phyloP scores from a whole-genome alignment of 2,329 filamentous ascomycete genomes.

The Chrysoporthe deuterocubensis region DNA sequence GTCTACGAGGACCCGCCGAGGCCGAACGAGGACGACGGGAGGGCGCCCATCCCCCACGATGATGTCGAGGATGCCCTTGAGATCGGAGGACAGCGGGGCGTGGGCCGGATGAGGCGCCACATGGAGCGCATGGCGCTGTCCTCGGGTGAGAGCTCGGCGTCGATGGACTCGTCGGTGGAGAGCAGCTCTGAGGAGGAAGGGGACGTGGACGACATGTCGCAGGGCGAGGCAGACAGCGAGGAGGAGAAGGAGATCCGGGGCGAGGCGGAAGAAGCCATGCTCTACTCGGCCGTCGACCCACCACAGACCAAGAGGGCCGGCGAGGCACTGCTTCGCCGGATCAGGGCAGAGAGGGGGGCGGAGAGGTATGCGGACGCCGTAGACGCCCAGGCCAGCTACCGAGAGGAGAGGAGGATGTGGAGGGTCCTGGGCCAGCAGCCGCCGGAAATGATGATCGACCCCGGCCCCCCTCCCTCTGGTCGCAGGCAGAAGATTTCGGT shows the following conservation, averaged over 20 bases:
- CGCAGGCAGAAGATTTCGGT: constrained; percentile 35
- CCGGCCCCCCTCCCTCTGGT: constrained; percentile 18
- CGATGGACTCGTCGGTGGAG: constrained; percentile 7
- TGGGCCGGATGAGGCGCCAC: constrained; percentile 12
- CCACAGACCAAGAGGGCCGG: constrained; percentile 42
- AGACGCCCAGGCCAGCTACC: constrained; percentile 45
- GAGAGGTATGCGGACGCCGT: constrained; percentile 49
- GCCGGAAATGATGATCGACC: constrained; percentile 36
- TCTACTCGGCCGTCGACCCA: constrained; percentile 46
- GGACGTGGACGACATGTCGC: neutral
- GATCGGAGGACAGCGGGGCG: constrained; percentile 15
- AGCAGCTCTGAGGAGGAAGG: constrained; percentile 10
- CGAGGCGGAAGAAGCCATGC: constrained; percentile 49
- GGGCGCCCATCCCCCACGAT: constrained; percentile 45
- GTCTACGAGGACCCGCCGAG: constrained; percentile 45
- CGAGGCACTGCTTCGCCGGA: constrained; percentile 42
- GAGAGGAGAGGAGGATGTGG: constrained; percentile 53
- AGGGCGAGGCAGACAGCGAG: constrained; percentile 14
- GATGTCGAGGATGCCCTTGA: constrained; percentile 48
- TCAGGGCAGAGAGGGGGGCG: constrained; percentile 46
- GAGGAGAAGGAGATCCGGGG: constrained; percentile 28
- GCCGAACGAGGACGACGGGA: constrained; percentile 34
- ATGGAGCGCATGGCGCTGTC: constrained; percentile 13
- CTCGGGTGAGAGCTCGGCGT: constrained; percentile 11
- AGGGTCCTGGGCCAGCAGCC: constrained; percentile 45